Evolutionary conservation across 805 yeast genomes (phyloP).

Genomic region (Wickerhamomyces rabaulensis): DNA sequence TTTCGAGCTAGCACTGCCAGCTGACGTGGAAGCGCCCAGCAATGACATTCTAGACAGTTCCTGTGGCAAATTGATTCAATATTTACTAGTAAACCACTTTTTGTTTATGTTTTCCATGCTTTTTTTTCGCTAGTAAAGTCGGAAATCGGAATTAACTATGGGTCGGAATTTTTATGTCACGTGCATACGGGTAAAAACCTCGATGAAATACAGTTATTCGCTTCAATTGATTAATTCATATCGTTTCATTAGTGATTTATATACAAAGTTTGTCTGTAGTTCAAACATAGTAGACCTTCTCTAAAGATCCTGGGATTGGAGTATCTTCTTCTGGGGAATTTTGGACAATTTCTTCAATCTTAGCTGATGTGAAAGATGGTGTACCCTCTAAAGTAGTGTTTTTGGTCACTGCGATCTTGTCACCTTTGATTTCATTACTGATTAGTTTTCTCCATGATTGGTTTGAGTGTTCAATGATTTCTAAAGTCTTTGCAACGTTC

Average conservation of each 20-base stretch:
- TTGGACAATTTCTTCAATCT: conserved; percentile 19
- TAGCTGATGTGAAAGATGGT: conserved; percentile 36
- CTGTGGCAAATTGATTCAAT: background rate
- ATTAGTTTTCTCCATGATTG: conserved; percentile 62
- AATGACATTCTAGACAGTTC: background rate
- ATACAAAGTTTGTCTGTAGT: background rate
- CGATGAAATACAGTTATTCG: too few species aligned
- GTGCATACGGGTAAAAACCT: background rate
- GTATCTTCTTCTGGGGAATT: conserved; percentile 25
- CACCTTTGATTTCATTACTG: conserved; percentile 33
- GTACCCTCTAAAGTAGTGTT: conserved; percentile 58
- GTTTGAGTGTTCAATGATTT: conserved; percentile 58
- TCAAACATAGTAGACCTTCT: conserved; percentile 29
- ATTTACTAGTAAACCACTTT: background rate
- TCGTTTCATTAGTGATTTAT: background rate
- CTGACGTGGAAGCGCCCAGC: background rate
- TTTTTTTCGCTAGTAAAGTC: background rate
- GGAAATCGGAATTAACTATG: background rate
- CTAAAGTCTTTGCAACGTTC: conserved; percentile 52
- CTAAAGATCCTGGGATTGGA: conserved; percentile 35
- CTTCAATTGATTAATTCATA: background rate
- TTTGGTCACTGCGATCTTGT: conserved; percentile 26
- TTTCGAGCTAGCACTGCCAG: background rate
- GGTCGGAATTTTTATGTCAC: background rate
- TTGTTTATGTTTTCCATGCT: conserved; percentile 9